Evolutionary conservation across 2,329 filamentous ascomycete genomes (phyloP), one percentile per base, ranked within the genome.

Genomic region (Alternaria sp.): DNA sequence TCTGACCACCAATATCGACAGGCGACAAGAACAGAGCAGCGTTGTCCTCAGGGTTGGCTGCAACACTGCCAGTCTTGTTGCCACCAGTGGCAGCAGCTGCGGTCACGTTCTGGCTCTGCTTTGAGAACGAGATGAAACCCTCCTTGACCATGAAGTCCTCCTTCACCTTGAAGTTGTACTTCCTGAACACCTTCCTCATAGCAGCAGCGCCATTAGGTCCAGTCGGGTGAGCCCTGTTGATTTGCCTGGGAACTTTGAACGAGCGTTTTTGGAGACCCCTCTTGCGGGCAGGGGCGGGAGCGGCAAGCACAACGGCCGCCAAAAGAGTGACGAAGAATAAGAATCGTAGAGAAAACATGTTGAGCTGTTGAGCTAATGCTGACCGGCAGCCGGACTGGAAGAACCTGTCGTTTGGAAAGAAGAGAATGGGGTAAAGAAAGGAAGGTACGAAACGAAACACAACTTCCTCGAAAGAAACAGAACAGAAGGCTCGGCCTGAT

Each of bases 21-120:
- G 89, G 89, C 1, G 89, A 86, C 12, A 94, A 84, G 72, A 92
- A 94, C 62, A 92, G 88, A 51, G 87, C 83, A 72, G 91, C 91
- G 69, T 89, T 88, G 47, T 85, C 80, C 66, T 89, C 87, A 12
- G 90, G 88, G 26, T 86, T 89, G 56, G 90, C 89, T 28, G 86
- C 81, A 56, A 92, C 91, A 44, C 85, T 79, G 51, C 90, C 90
- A 32, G 78, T 83, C 72, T 77, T 82, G 55, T 77, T 73, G 21
- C 66, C 51, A 40, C 52, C 63, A 62, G 59, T 65, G 61, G 59
- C 52, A 51, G 49, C 71, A 71, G 46, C 50, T 44, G 66, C 84
- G 80, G 49, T 45, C 17, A 32, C 62, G 17, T 67, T 66, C 36
- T 64, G 44, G 25, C 53, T 66, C 56, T 73, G 68, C 19, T 67